A percentile compares a stretch with the other conserved stretches of the same genome.
phyloP scores from a whole-genome alignment of 1,139 yeast genomes.

The Zygoascus hellenicus region DNA sequence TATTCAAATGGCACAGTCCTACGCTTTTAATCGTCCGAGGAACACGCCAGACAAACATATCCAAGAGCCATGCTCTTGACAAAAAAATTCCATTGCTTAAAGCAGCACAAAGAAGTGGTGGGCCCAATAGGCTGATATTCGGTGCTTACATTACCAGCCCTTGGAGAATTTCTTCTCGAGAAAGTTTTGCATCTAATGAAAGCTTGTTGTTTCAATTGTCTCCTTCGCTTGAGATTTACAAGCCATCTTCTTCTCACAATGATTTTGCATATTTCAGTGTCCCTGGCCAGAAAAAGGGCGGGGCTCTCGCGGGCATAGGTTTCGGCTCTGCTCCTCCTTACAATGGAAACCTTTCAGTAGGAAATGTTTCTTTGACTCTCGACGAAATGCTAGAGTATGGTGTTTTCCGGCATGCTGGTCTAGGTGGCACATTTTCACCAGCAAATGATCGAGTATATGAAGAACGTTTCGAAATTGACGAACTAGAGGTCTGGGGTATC shows the following conservation, averaged over 20 bases:
- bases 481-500: conserved; percentile 87
- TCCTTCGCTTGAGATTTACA: conserved; percentile 59
- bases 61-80: conserved; percentile 23
- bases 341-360: conserved; percentile 11
- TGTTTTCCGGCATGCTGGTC: conserved; percentile 62
- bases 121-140: conserved; percentile 42
- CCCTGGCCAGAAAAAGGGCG: conserved; percentile 30
- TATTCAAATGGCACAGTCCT: conserved; percentile 89
- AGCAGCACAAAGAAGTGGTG: conserved; percentile 12
- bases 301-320: conserved; percentile 51
- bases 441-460: conserved; percentile 47
- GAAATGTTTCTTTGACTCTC: conserved; percentile 66
- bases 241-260: conserved; percentile 30
- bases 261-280: conserved; percentile 34
- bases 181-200: conserved; percentile 53
- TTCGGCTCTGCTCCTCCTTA: conserved; percentile 51
- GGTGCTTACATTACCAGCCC: conserved; percentile 63
- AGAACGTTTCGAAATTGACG: conserved; percentile 63
- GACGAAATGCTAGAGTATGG: conserved; percentile 79
- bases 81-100: conserved; percentile 19
- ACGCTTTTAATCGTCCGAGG: conserved; percentile 69
- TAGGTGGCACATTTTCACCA: conserved; percentile 44
- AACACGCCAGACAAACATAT: conserved; percentile 13
- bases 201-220: conserved; percentile 51
- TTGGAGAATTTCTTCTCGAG: conserved; percentile 72